Percentiles rank a stretch among this genome's conserved stretches.
Evolutionary conservation across 805 yeast species (phyloP).

Genomic region (Pichia cephalocereana): DNA sequence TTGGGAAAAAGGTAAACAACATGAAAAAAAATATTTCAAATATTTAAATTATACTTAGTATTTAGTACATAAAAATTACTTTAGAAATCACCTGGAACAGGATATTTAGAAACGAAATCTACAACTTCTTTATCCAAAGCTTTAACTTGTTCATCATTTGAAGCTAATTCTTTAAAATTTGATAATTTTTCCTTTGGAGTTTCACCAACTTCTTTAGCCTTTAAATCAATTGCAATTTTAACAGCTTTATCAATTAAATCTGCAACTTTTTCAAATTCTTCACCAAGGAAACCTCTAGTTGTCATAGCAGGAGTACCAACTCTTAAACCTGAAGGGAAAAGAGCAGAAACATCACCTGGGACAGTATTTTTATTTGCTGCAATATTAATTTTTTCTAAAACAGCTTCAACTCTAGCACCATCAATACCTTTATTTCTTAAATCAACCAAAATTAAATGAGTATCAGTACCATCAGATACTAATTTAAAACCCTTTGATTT

Average conservation of each 20-base stretch:
- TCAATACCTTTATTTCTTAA: conserved; percentile 74
- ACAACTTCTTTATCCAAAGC: conserved; percentile 56
- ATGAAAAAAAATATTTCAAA: no score
- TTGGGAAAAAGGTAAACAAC: conserved; percentile 1
- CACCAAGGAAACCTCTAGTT: conserved; percentile 78
- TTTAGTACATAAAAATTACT: no score
- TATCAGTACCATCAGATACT: conserved; percentile 91
- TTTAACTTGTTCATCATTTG: conserved; percentile 51
- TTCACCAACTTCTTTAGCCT: conserved; percentile 47
- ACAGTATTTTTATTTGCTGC: conserved; percentile 95
- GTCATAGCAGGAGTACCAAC: conserved; percentile 99
- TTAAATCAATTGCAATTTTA: conserved; percentile 52
- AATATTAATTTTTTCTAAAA: conserved; percentile 81
- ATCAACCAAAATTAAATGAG: conserved; percentile 82
- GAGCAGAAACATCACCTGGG: conserved; percentile 93
- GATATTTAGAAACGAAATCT: conserved; percentile 64
- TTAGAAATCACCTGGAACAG: conserved; percentile 77
- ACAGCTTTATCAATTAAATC: conserved; percentile 74
- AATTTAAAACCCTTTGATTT: conserved; percentile 56
- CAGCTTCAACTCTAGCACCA: conserved; percentile 92
- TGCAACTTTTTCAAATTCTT: conserved; percentile 75
- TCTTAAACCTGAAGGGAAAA: conserved; percentile 93
- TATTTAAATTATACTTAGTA: no score
- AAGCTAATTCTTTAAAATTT: conserved; percentile 64
- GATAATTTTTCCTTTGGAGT: conserved; percentile 52